Base-by-base conservation (phyloP, 345 rosid genomes). In the Lepidium aucheri region DNA sequence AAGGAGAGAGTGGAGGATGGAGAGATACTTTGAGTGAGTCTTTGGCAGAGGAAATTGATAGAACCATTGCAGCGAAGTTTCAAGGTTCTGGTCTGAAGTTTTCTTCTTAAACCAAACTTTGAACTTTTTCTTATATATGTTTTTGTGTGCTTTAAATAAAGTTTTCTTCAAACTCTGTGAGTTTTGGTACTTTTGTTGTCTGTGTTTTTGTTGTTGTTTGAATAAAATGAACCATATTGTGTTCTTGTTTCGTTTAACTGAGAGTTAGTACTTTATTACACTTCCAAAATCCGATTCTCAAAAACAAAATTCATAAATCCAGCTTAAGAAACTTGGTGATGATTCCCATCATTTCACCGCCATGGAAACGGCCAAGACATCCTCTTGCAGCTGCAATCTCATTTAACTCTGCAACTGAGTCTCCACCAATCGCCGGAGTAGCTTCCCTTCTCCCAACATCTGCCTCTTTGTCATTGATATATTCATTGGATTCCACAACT, bases 361-460 rank as follows among this genome's bases (percentile, higher is more conserved):
- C 99, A 1, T 91, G 93, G 76, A 90, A 94, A 40, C 97, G 83
- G 42, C 97, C 96, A 17, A 94, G 96, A 60, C 86, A 90, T 40
- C 97, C 99, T 73, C 90, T 88, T 18, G 96, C 91, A 3, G 95
- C 96, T 6, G 87, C 91, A 70, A 85, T 78, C 77, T 94, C 97
- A 58, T 73, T 72, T 49, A 86, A 78, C 83, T 86, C 84, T 4
- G 71, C 73, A 52, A 94, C 97, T 20, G 95, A 85, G 81, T 90
- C 97, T 30, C 97, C 92, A 18, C 76, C 66, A 34, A 77, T 73
- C 8, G 92, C 78, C 3, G 5, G 47, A 20, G 42, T 16, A 57
- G 20, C 14, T 64, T 63, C 30, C 38, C 7, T 49, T 15, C 45
- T 38, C 38, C 53, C 53, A 58, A 35, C 9, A 6, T 41, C 54